Evolutionary conservation across 495 filamentous ascomycete genomes (phyloP), one percentile per base, ranked within the genome.

Genomic region (Podospora tetraspora): DNA sequence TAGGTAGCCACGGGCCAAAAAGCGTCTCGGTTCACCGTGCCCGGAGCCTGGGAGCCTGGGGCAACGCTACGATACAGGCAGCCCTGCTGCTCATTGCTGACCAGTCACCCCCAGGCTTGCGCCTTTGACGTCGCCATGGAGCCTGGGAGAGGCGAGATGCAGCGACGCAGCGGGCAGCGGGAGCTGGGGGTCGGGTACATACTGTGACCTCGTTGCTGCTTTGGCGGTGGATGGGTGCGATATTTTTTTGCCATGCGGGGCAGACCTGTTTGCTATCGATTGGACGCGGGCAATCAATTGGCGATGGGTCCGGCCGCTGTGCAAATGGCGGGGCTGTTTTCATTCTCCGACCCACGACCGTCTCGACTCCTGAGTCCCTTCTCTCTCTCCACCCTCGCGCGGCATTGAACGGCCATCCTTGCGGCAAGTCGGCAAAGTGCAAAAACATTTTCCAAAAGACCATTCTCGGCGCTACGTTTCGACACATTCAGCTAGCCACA

Each of bases 221-320:
- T 32, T 64, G 60, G 56, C 61, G 43, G 66, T 62, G 68, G 71
- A 72, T 66, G 69, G 69, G 66, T 70, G 72, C 70, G 72, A 74
- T 62, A 76, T 72, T 74, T 74, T 73, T 71, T 69, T 60, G 30
- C 59, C 61, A 32, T 29, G 37, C 52, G 70, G 72, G 72, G 70
- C 61, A 64, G 7, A 52, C 25, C 62, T 16, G 13, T 16, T 43
- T 43, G 34, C n/a, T 25, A 43, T 66, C 58, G 16, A 76, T 74
- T 76, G 72, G 74, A 10, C 59, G 43, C 16, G 63, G 62, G 64
- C 34, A 57, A 30, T 70, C 68, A 67, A 68, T 69, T 68, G 71
- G 58, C 27, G 57, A 30, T 57, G 19, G 25, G 23, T 56, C 57
- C 27, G 27, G 63, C 63, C 57, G 63, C 27, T 37, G 61, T 43